These are phyloP conservation scores for Erythrobasidium hasegawianum DNA, from an alignment of 1,284 basidiomycete genomes.

Conservation along the genomic window DNA sequence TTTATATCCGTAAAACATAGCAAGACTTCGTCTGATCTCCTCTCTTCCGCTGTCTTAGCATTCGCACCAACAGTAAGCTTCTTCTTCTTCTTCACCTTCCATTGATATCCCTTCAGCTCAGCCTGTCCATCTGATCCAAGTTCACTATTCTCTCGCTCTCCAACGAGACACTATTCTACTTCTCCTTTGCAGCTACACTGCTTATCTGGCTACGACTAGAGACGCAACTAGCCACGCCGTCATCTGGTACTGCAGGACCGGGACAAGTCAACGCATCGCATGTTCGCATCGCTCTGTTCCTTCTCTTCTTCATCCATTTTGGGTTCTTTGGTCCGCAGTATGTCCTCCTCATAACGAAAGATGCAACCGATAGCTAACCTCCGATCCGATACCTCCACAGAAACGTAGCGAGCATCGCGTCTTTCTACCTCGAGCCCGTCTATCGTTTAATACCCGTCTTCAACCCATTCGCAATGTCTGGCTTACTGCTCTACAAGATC, in stretches of 20 bases:
- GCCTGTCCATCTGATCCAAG: too few relatives aligned
- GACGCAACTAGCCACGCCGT: background rate
- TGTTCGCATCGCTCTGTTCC: conserved; percentile 71
- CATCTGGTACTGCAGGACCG: conserved; percentile 18
- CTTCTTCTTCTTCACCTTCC: background rate
- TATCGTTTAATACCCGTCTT: conserved; percentile 83
- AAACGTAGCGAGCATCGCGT: conserved; percentile 84
- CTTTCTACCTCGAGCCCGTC: conserved; percentile 84
- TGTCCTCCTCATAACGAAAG: too few relatives aligned
- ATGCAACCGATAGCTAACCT: too few relatives aligned
- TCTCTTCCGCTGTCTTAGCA: background rate
- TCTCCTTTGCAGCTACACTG: conserved; percentile 63
- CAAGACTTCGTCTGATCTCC: background rate
- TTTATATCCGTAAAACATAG: background rate
- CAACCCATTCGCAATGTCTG: conserved; percentile 74
- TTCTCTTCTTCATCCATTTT: conserved; percentile 80
- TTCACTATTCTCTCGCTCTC: conserved; percentile 78
- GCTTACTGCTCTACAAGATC: conserved; percentile 65
- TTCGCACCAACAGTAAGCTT: conserved; percentile 1
- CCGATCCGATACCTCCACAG: too few relatives aligned
- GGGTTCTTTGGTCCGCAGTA: conserved; percentile 78
- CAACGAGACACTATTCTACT: conserved; percentile 76
- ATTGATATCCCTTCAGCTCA: background rate
- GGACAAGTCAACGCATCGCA: conserved; percentile 57
- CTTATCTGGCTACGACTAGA: conserved; percentile 70